Conservation (phyloP, 495 filamentous ascomycete species). For the Xylaria telfairii region DNA sequence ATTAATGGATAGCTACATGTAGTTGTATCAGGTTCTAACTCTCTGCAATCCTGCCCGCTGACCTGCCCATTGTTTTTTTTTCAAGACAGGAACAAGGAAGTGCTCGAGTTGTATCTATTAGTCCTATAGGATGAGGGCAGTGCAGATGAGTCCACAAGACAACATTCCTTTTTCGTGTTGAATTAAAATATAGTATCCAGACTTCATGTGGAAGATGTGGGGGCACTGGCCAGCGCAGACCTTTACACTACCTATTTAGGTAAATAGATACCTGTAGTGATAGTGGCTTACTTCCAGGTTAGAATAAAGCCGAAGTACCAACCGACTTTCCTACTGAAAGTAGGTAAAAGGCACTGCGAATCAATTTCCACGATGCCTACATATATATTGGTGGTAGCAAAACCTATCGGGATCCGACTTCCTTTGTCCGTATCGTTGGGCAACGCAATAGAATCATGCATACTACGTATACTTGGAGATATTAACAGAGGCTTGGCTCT, state of each 20-base stretch:
- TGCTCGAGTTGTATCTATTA: background rate
- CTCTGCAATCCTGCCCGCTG: background rate
- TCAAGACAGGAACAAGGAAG: background rate
- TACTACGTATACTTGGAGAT: background rate
- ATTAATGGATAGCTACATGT: background rate
- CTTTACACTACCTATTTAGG: background rate
- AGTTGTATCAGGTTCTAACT: background rate
- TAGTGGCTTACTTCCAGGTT: background rate
- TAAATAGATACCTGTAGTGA: background rate
- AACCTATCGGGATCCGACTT: background rate
- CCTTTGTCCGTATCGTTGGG: background rate
- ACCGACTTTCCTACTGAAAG: background rate
- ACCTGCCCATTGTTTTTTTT: background rate
- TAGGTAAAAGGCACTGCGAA: too few species aligned
- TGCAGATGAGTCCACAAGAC: constrained; percentile 13
- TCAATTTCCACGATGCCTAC: background rate
- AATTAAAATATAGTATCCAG: background rate
- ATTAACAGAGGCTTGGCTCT: background rate
- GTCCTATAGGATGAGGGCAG: background rate
- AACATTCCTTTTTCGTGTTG: constrained; percentile 10
- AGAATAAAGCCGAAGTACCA: background rate
- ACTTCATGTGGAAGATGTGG: background rate
- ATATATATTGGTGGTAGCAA: background rate
- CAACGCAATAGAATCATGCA: background rate
- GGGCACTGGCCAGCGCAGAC: background rate